Base-by-base conservation (phyloP, 2,329 filamentous ascomycete species). In the Aureobasidium sp. region DNA sequence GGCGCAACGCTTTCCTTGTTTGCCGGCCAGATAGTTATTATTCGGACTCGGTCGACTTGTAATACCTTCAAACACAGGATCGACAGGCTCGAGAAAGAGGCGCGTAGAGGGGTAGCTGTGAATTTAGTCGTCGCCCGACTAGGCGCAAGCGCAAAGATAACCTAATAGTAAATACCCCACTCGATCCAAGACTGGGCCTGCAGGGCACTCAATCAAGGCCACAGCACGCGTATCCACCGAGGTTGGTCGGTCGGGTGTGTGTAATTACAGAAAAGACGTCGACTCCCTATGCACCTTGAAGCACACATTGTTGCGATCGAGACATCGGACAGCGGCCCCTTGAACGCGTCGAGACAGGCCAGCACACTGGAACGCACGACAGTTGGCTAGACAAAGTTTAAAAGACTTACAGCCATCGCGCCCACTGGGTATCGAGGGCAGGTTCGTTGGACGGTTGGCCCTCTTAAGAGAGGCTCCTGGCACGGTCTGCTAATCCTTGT, bases 321-420 rank as follows among this genome's bases (percentile, higher is more conserved):
- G n/a, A n/a, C n/a, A 29, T 1, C 16, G 8, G 11, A 19, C n/a
- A 27, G n/a, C 42, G 17, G 22, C 19, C 42, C 42, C n/a, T 37
- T 25, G 44, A 35, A 48, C 44, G 44, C 44, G 44, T 47, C 42
- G 42, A 19, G 22, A 34, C 40, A 30, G 16, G 16, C 4, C 40
- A 14, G 17, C 41, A 17, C 19, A 34, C 19, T 21, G 25, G 27
- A 30, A 42, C 40, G 40, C 39, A 21, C 42, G 30, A 35, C 29
- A 21, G 41, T 34, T 34, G 21, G 30, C 44, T 27, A 34, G 17
- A 22, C 25, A 22, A 48, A 48, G 7, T 27, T 7, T 24, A 48
- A 47, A 11, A 29, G 21, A 11, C 6, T 30, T 35, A 35, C 42
- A 45, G 27, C 41, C 41, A 45, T 42, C 39, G 25, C 24, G 10